Conservation (phyloP, 768 basidiomycete species). For the Hemileccinum rubropunctum region DNA sequence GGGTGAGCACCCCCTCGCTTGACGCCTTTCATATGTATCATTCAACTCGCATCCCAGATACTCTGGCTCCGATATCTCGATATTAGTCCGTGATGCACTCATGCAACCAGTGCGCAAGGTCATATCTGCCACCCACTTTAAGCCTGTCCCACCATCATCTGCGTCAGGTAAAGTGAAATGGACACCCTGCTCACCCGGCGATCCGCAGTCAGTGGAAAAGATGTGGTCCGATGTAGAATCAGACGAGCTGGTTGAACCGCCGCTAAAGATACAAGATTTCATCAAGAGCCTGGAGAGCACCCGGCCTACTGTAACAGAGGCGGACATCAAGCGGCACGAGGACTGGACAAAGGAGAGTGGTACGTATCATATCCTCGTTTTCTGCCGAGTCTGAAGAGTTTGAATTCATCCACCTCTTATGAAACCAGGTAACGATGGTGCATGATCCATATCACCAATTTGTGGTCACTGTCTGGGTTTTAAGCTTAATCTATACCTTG, state of each 20-base stretch:
- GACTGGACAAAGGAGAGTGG: constrained; percentile 86
- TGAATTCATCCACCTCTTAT: neutral
- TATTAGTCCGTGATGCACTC: constrained; percentile 91
- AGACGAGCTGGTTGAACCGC: constrained; percentile 89
- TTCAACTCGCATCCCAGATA: constrained; percentile 44
- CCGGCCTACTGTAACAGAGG: constrained; percentile 83
- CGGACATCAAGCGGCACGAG: constrained; percentile 82
- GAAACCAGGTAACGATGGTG: constrained; percentile 30
- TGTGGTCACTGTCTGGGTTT: constrained; percentile 1
- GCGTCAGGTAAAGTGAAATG: constrained; percentile 48
- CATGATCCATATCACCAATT: constrained; percentile 15
- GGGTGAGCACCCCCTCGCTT: constrained; percentile 43
- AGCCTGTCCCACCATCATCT: constrained; percentile 40
- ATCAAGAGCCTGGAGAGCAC: constrained; percentile 74
- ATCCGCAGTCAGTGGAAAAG: constrained; percentile 80
- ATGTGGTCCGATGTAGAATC: constrained; percentile 85
- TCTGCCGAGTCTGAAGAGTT: neutral
- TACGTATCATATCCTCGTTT: constrained; percentile 30
- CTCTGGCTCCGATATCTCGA: constrained; percentile 93
- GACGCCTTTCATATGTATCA: neutral
- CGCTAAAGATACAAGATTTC: constrained; percentile 76
- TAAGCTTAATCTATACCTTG: constrained; percentile 23
- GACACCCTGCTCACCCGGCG: constrained; percentile 97
- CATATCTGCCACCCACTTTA: constrained; percentile 93
- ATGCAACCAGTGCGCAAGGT: constrained; percentile 99